phyloP scores from a whole-genome alignment of 1,139 yeast genomes.

The Scheffersomyces illinoinensis region DNA sequence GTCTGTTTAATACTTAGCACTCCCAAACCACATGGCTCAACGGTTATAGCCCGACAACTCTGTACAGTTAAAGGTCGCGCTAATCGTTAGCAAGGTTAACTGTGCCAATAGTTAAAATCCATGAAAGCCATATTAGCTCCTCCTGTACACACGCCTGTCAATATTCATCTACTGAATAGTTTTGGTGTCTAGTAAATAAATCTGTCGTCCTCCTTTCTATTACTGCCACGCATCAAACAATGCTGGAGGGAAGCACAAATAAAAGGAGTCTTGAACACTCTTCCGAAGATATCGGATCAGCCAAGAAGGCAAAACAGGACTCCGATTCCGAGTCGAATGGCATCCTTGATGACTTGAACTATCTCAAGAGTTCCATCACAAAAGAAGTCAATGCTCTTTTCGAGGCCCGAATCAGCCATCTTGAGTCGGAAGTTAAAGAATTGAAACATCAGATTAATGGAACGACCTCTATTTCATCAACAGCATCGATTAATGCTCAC shows the following conservation, averaged over 20 bases:
- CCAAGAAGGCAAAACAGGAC: slow-evolving; percentile 12
- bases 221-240: neutral
- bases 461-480: neutral
- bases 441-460: slow-evolving; percentile 9
- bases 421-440: slow-evolving; percentile 22
- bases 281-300: slow-evolving; percentile 8
- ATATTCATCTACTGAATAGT: neutral
- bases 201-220: neutral
- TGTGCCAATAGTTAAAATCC: no score
- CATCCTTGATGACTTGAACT: neutral
- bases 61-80: no score
- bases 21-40: no score
- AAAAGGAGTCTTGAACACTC: slow-evolving; percentile 21
- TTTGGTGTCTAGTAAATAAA: slow-evolving; percentile 12
- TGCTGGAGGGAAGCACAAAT: slow-evolving; percentile 5
- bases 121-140: neutral
- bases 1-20: no score
- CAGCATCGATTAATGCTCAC: neutral
- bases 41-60: no score
- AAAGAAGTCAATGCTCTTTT: slow-evolving; percentile 10
- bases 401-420: slow-evolving; percentile 18
- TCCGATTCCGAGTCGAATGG: neutral
- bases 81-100: neutral
- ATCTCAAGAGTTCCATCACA: slow-evolving; percentile 4
- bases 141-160: neutral